These are phyloP conservation scores for Bremia lactucae DNA, from an alignment of 352 stramenopile species.

Conservation along the genomic window DNA sequence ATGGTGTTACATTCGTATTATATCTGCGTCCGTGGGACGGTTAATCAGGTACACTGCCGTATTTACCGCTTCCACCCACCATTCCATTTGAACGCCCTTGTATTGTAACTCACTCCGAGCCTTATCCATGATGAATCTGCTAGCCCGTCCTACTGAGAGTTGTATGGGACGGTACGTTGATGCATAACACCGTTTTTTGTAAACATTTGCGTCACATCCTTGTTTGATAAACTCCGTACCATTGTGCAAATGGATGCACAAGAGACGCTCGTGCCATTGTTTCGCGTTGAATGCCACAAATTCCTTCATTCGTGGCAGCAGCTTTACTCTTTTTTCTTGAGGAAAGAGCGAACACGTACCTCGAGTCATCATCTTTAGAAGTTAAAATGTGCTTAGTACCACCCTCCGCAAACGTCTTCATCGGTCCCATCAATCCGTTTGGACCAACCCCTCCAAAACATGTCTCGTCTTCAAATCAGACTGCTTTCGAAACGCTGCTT, in stretches of 20 bases:
- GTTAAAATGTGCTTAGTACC: too few species aligned
- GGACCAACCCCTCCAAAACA: background rate
- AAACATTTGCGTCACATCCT: background rate
- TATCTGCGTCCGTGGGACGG: background rate
- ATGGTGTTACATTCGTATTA: background rate
- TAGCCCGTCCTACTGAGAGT: background rate
- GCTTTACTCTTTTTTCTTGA: background rate
- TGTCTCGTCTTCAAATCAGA: background rate
- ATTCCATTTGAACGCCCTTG: background rate
- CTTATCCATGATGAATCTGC: constrained; percentile 26
- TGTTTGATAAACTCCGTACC: background rate
- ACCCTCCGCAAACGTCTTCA: background rate
- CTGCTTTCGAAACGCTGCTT: too few species aligned
- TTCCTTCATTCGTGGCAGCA: background rate
- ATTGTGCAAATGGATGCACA: background rate
- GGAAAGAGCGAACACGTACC: background rate
- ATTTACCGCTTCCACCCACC: background rate
- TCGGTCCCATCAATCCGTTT: background rate
- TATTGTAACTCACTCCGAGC: background rate
- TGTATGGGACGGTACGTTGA: background rate
- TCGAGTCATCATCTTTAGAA: background rate
- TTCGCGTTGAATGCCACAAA: background rate
- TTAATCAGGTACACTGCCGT: background rate
- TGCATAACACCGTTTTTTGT: background rate
- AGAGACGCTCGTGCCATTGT: background rate